A percentile compares a stretch with the other conserved stretches of the same genome.
Evolutionary conservation across 2,329 filamentous ascomycete genomes (phyloP).

Genomic region (Ceratocystis albifundus): DNA sequence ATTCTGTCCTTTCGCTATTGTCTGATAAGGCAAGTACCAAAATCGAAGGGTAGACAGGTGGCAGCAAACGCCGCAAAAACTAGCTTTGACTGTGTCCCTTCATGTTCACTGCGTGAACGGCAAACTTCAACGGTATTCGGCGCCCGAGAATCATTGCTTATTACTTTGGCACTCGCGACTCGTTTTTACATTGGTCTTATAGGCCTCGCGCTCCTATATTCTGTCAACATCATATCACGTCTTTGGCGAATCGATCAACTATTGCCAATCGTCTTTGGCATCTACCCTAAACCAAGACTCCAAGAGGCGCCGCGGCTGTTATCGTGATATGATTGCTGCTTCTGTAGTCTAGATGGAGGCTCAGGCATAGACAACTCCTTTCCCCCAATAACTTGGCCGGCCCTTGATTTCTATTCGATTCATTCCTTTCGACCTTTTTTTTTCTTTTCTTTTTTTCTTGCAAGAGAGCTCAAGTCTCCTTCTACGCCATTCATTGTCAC

Average conservation of each 20-base stretch:
- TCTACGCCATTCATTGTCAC: constrained; percentile 15
- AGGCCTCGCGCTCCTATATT: constrained; percentile 17
- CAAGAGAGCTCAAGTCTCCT: constrained; percentile 24
- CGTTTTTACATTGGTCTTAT: constrained; percentile 25
- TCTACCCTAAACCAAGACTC: background rate
- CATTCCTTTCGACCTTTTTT: constrained; percentile 13
- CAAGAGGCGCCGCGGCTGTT: background rate
- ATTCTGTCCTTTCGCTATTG: background rate
- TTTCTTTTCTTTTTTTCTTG: constrained; percentile 8
- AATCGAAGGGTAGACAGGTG: background rate
- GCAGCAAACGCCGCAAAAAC: background rate
- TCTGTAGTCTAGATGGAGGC: constrained; percentile 16
- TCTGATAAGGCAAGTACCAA: constrained; percentile 18
- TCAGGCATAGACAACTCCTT: constrained; percentile 15
- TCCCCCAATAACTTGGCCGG: constrained; percentile 18
- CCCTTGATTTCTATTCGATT: constrained; percentile 20
- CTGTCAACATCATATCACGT: background rate
- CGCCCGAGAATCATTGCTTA: background rate
- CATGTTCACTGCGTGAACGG: background rate
- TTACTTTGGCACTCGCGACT: background rate
- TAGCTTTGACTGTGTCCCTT: background rate
- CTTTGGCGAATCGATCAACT: background rate
- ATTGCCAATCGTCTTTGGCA: background rate
- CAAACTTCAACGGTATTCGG: background rate
- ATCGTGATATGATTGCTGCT: constrained; percentile 12